Evolutionary conservation across 2,329 filamentous ascomycete genomes (phyloP).

Genomic region (Microsporum canis): DNA sequence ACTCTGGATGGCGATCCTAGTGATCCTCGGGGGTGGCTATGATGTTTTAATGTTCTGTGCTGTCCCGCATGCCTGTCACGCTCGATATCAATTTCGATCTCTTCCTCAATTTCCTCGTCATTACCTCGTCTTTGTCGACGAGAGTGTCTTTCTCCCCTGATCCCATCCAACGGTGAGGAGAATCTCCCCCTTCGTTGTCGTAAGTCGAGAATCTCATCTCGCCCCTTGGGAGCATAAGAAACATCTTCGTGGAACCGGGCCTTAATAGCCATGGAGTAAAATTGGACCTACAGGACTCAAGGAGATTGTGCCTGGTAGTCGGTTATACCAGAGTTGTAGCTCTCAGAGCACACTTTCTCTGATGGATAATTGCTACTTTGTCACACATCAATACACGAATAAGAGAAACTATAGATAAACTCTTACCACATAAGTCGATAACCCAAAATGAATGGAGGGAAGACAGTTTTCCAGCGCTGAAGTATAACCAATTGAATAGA

Average conservation of each 20-base stretch:
- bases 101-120: conserved; percentile 10
- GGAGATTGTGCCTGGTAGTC: background rate
- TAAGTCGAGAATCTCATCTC: background rate
- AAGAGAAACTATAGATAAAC: background rate
- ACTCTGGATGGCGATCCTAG: background rate
- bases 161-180: background rate
- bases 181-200: background rate
- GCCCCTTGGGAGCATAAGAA: conserved; percentile 8
- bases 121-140: background rate
- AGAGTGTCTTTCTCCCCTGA: background rate
- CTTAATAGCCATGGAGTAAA: conserved; percentile 19
- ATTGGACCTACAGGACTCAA: background rate
- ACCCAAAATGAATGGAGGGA: background rate
- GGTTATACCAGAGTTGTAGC: background rate
- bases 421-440: background rate
- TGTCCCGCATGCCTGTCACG: conserved; percentile 6
- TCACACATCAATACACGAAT: too few relatives aligned
- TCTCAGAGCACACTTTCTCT: background rate
- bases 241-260: conserved; percentile 20
- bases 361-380: too few relatives aligned
- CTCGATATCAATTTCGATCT: conserved; percentile 13
- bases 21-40: conserved; percentile 6
- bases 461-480: background rate
- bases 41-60: conserved; percentile 6
- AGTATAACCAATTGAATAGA: background rate